A percentile compares a stretch with the other conserved stretches of the same genome.
phyloP scores from a whole-genome alignment of 768 basidiomycete species.

The Thelephora ganbajun region DNA sequence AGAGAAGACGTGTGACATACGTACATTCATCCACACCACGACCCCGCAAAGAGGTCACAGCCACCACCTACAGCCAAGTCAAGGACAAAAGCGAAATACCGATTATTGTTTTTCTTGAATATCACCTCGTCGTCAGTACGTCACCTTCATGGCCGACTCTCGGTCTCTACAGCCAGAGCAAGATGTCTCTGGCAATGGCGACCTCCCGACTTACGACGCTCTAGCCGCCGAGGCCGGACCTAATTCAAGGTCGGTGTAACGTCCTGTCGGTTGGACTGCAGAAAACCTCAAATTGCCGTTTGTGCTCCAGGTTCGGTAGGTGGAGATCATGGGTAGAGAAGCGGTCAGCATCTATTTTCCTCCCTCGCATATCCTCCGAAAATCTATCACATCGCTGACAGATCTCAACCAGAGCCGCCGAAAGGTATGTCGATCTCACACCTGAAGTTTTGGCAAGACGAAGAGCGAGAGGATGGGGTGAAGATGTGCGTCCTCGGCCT shows the following conservation, averaged over 20 bases:
- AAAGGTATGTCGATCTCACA: conserved; percentile 56
- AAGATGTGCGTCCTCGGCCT: conserved; percentile 18
- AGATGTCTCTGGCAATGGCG: conserved; percentile 31
- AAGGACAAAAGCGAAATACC: too few relatives aligned
- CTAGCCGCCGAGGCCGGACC: conserved; percentile 65
- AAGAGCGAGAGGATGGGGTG: conserved; percentile 60
- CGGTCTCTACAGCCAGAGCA: conserved; percentile 21
- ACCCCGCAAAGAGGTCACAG: too few relatives aligned
- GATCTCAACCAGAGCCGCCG: conserved; percentile 49
- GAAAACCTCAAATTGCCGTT: too few relatives aligned
- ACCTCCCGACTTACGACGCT: conserved; percentile 69
- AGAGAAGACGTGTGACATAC: too few relatives aligned
- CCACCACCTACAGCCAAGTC: too few relatives aligned
- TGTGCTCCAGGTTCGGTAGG: conserved; percentile 51
- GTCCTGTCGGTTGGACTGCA: not conserved
- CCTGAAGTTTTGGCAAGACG: conserved; percentile 42
- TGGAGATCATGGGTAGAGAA: conserved; percentile 88
- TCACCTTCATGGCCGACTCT: conserved; percentile 4
- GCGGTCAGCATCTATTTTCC: conserved; percentile 28
- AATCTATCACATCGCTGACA: conserved; percentile 3
- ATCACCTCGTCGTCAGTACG: too few relatives aligned
- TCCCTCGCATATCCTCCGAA: not conserved
- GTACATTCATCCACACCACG: too few relatives aligned
- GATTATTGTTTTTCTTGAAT: too few relatives aligned
- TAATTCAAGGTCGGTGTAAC: conserved; percentile 52